Evolutionary conservation across 768 basidiomycete species (phyloP).

Genomic region (Tricholoma saponaceum): DNA sequence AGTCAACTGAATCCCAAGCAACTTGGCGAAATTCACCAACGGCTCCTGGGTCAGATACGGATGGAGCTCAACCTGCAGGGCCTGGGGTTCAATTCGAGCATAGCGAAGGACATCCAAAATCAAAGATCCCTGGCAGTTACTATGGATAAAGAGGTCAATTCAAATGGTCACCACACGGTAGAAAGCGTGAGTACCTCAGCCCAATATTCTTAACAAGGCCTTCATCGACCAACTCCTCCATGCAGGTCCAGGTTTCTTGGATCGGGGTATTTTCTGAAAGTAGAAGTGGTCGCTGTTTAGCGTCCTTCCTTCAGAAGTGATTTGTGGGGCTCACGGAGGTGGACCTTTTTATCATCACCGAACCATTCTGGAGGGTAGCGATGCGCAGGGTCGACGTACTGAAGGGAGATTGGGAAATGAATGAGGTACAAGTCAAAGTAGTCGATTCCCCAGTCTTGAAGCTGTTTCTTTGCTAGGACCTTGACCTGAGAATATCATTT

Average conservation of each 20-base stretch:
- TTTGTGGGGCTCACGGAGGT: slow-evolving; percentile 43
- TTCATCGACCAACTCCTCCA: slow-evolving; percentile 76
- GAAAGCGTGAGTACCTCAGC: slow-evolving; percentile 42
- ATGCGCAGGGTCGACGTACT: slow-evolving; percentile 73
- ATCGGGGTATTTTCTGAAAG: slow-evolving; percentile 60
- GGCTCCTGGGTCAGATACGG: slow-evolving; percentile 65
- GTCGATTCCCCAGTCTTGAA: slow-evolving; percentile 78
- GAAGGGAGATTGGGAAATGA: slow-evolving; percentile 82
- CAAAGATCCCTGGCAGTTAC: slow-evolving; percentile 71
- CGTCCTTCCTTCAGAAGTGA: neutral
- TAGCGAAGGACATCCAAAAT: slow-evolving; percentile 77
- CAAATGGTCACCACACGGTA: neutral
- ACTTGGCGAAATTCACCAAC: slow-evolving; percentile 50
- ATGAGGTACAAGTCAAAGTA: slow-evolving; percentile 81
- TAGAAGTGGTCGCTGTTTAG: neutral
- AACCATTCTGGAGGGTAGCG: slow-evolving; percentile 85
- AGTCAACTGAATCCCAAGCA: slow-evolving; percentile 56
- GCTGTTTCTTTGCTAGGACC: slow-evolving; percentile 56
- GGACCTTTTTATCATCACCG: slow-evolving; percentile 66
- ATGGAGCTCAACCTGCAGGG: slow-evolving; percentile 70
- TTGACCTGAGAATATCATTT: slow-evolving; percentile 40
- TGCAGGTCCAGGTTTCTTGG: slow-evolving; percentile 78
- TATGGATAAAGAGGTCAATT: slow-evolving; percentile 22
- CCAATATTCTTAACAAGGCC: slow-evolving; percentile 78
- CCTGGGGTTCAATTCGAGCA: slow-evolving; percentile 66